Base-by-base conservation (phyloP, 192 early-diverging fungal genomes). In the Chytriomyces confervae region DNA sequence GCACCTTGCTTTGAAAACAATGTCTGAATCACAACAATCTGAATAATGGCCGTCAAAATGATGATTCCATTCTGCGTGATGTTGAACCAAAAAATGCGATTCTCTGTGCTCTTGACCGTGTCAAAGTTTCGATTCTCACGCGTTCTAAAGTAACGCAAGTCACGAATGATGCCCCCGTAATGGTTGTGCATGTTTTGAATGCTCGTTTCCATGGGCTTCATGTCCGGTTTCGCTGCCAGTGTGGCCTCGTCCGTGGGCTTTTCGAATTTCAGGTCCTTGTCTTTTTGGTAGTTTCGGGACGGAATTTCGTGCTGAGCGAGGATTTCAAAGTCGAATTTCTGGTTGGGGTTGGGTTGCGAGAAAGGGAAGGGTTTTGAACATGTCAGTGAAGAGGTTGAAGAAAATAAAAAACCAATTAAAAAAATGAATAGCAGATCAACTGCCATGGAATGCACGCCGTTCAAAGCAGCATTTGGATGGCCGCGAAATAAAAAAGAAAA, bases 21-120 rank as follows among this genome's bases (percentile, higher is more conserved):
- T 24, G 89, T 93, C 81, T 91, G 91, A 77, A 99, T 94, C 29
- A 95, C 92, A 84, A 93, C 95, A 23, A 99, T 96, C 87, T 99
- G 98, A n/a, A 95, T 75, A 10, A 91, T 89, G 10, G 95, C 92
- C 86, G 96, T 96, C 61, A 86, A 67, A 45, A 98, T 87, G 57
- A 99, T 94, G 50, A 92, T 79, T 57, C 90, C 64, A 66, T 88
- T 90, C 84, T 97, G 93, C 44, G 92, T 65, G 16, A 91, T 75
- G 45, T 95, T 93, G 86, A 97, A 98, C 96, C 95, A 97, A 85
- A 93, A 97, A 66, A 99, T 82, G 24, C 85, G 86, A 66, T 84
- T 87, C 81, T 95, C 91, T 0, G 96, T 98, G 50, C 92, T 94
- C 70, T 89, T 84, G 10, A 99, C 96, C 2, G 96, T 97, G 24